These are phyloP conservation scores for Fraxinus paxiana DNA, from an alignment of 305 asterid genomes.

Conservation along the genomic window DNA sequence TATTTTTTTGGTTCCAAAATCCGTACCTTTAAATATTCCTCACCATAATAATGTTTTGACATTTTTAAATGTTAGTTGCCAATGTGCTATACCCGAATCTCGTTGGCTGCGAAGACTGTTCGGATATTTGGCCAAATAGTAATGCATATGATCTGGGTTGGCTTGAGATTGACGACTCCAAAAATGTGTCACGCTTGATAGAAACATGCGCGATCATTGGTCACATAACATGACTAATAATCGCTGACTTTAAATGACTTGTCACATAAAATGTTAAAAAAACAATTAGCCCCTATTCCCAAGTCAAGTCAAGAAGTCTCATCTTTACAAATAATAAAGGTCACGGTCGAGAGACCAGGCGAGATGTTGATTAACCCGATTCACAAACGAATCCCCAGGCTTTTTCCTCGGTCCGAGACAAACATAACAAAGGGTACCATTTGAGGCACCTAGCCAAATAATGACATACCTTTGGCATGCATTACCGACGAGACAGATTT, in stretches of 20 bases:
- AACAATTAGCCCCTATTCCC: background rate
- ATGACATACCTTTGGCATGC: background rate
- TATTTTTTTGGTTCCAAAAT: too few relatives aligned
- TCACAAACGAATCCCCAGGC: background rate
- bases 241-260: background rate
- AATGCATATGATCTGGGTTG: background rate
- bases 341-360: background rate
- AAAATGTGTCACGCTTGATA: background rate
- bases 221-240: background rate
- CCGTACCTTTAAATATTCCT: background rate
- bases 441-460: conserved; percentile 1
- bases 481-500: background rate
- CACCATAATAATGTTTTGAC: background rate
- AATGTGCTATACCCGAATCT: background rate
- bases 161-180: background rate
- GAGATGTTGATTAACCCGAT: background rate
- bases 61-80: background rate
- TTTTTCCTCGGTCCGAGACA: background rate
- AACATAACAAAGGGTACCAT: background rate
- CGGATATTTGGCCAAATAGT: background rate
- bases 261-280: background rate
- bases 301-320: background rate
- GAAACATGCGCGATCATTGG: background rate
- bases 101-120: background rate
- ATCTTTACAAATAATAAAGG: background rate